Conservation (phyloP, 129 eudicot species). For the Silybum marianum region DNA sequence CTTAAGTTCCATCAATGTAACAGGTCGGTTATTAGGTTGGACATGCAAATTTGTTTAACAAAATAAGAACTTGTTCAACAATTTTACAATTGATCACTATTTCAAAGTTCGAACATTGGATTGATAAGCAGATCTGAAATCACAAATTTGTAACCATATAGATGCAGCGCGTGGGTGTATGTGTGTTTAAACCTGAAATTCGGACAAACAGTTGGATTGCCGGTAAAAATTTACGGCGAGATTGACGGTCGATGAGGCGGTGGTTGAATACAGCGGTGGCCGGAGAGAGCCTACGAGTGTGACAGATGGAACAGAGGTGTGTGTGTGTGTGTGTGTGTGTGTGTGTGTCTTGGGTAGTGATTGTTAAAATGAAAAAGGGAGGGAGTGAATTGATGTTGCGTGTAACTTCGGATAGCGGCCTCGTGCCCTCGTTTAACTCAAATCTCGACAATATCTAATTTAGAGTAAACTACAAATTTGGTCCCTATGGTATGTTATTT, state of each 20-base stretch:
- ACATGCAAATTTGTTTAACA: not conserved
- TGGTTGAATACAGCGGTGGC: slow-evolving; percentile 25
- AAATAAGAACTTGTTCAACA: not conserved
- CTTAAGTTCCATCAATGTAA: slow-evolving; percentile 9
- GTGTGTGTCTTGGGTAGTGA: slow-evolving; percentile 16
- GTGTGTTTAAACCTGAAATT: slow-evolving; percentile 17
- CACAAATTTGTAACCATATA: not conserved
- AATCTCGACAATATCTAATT: slow-evolving; percentile 4
- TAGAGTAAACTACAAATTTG: not conserved
- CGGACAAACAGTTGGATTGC: slow-evolving; percentile 18
- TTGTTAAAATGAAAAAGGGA: not conserved
- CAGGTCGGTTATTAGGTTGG: not conserved
- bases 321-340: not conserved
- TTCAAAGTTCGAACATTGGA: slow-evolving; percentile 10
- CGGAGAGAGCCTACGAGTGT: slow-evolving; percentile 24
- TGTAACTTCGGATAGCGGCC: slow-evolving; percentile 11
- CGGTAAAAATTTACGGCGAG: slow-evolving; percentile 11
- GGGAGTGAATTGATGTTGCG: slow-evolving; percentile 36
- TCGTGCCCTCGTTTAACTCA: slow-evolving; percentile 31
- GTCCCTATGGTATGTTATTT: not conserved
- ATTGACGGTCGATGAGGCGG: slow-evolving; percentile 15
- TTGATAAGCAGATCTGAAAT: slow-evolving; percentile 33
- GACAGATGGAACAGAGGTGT: slow-evolving; percentile 11
- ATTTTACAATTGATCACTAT: slow-evolving; percentile 2
- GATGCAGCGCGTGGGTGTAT: not conserved